phyloP scores from a whole-genome alignment of 2,329 filamentous ascomycete genomes.

The Lachnellula cervina region DNA sequence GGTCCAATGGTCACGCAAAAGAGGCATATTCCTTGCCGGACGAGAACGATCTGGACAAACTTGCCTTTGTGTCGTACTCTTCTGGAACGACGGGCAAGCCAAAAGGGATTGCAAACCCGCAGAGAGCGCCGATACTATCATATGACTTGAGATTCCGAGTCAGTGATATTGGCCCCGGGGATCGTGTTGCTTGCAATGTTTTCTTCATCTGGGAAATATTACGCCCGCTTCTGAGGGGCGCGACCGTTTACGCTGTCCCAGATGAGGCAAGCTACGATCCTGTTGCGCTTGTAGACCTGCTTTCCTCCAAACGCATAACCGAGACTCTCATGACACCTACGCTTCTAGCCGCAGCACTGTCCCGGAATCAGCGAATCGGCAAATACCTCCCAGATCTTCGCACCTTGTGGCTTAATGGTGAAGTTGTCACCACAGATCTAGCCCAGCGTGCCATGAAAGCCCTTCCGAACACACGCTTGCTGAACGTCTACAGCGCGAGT shows the following conservation, averaged over 20 bases:
- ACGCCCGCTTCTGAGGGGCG: constrained; percentile 69
- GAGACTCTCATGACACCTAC: constrained; percentile 84
- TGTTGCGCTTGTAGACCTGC: constrained; percentile 64
- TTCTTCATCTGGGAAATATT: constrained; percentile 86
- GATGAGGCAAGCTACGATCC: constrained; percentile 77
- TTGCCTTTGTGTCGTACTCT: constrained; percentile 81
- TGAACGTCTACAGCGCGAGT: constrained; percentile 79
- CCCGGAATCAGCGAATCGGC: constrained; percentile 62
- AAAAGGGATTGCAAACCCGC: constrained; percentile 79
- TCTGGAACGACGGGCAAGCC: constrained; percentile 78
- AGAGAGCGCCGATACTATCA: constrained; percentile 67
- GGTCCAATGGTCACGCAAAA: constrained; percentile 32
- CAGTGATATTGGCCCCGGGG: constrained; percentile 64
- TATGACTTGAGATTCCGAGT: constrained; percentile 68
- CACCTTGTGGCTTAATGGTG: constrained; percentile 75
- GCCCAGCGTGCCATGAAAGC: constrained; percentile 57
- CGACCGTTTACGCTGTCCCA: constrained; percentile 69
- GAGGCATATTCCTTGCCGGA: constrained; percentile 48
- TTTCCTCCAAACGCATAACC: constrained; percentile 61
- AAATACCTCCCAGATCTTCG: constrained; percentile 59
- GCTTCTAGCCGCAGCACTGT: constrained; percentile 67
- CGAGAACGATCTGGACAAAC: constrained; percentile 64
- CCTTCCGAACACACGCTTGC: constrained; percentile 62
- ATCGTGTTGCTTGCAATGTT: constrained; percentile 81
- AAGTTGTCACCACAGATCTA: constrained; percentile 75